phyloP scores from a whole-genome alignment of 345 rosid species.

The Eucalyptus paniculata region DNA sequence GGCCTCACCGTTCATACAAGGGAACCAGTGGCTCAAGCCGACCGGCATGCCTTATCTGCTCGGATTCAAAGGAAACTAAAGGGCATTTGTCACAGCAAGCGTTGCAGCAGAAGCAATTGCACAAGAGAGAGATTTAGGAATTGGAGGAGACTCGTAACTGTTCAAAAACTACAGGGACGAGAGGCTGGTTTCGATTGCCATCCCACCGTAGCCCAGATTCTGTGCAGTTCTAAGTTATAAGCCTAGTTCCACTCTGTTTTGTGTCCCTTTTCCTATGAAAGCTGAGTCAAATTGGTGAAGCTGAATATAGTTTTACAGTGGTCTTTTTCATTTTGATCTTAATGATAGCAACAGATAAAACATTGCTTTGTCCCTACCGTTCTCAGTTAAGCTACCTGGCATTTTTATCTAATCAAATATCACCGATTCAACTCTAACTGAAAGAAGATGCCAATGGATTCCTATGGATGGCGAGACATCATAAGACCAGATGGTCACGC shows the following conservation, averaged over 20 bases:
- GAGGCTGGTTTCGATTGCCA: not conserved
- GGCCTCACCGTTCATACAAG: constrained; percentile 14
- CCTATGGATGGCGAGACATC: not conserved
- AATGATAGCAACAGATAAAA: not conserved
- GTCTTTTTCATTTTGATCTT: not conserved
- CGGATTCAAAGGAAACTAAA: constrained; percentile 4
- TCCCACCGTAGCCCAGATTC: not conserved
- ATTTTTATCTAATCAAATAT: not conserved
- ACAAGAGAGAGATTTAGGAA: not conserved
- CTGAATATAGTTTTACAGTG: not conserved
- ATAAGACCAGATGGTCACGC: not conserved
- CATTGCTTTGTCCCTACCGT: not conserved
- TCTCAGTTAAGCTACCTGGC: not conserved
- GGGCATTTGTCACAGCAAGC: not conserved
- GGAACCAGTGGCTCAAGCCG: constrained; percentile 12
- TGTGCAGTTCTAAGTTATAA: not conserved
- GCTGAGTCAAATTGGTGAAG: not conserved
- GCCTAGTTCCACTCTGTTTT: not conserved
- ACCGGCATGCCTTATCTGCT: constrained; percentile 9
- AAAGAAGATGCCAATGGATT: not conserved
- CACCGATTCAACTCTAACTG: not conserved
- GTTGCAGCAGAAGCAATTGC: not conserved
- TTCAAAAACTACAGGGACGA: not conserved
- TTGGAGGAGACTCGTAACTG: not conserved
- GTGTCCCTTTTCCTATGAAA: not conserved